Evolutionary conservation across 2,329 filamentous ascomycete genomes (phyloP), one percentile per base, ranked within the genome.

Genomic region (Verticillium nonalfalfae): DNA sequence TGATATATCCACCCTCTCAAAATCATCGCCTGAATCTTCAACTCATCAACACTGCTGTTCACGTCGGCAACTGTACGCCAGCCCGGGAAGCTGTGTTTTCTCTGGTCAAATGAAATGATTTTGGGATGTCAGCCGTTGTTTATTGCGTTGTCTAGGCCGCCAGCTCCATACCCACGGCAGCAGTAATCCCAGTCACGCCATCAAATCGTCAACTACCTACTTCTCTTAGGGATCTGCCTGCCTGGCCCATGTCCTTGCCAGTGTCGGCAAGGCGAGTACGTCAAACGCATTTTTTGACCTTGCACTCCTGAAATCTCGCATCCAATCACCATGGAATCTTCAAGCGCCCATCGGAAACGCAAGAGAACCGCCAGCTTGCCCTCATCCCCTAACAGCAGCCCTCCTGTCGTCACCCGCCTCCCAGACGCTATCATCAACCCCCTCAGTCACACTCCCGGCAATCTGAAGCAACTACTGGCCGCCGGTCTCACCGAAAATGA

Each of bases 401-500:
- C 45, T 3, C 45, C 45, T 9, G 11, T 52, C 45, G 18, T 52
- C 18, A 21, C 45, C n/a, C 66, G 65, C 18, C 68, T 73, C 14
- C 74, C 72, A 1, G 63, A 66, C 14, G 71, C 74, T 56, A 68
- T 74, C 60, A 82, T 83, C 69, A 85, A 86, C 68, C 83, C 84
- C 18, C 62, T 81, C 66, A 85, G 82, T 67, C 80, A 87, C 65
- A 74, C 78, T 1, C 82, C 81, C 0, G 71, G 74, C 58, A 79
- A 80, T 39, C 78, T 85, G 58, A 74, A 70, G 55, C 85, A 88
- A 67, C 79, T 87, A 60, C 70, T 74, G 34, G 66, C 81, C 2
- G 85, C 85, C 3, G 85, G 85, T 4, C 72, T 86, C 38, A 70
- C 76, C 5, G 74, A 82, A 11, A 71, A 77, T 57, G 78, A 84